Percentiles rank a stretch among this genome's conserved stretches.
These are phyloP conservation scores for Candida maesae DNA, from an alignment of 805 yeast species.

Conservation along the genomic window DNA sequence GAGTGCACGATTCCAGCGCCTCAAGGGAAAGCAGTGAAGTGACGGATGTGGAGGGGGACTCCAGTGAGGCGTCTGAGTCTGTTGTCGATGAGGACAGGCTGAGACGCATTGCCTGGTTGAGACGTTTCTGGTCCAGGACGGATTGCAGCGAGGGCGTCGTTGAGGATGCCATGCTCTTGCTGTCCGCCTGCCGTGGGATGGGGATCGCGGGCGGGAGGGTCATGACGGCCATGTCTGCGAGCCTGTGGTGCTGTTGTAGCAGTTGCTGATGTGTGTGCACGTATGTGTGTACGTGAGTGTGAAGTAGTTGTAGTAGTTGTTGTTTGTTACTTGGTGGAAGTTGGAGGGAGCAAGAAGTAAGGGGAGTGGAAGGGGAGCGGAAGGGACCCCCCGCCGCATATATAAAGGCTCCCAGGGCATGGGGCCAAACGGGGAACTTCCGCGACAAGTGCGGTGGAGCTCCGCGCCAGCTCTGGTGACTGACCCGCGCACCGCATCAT, in stretches of 20 bases:
- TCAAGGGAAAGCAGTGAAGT: slow-evolving; percentile 15
- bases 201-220: slow-evolving; percentile 21
- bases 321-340: too few species aligned
- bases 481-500: too few species aligned
- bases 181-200: slow-evolving; percentile 13
- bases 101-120: slow-evolving; percentile 9
- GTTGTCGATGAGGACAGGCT: slow-evolving; percentile 7
- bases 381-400: too few species aligned
- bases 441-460: too few species aligned
- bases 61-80: slow-evolving; percentile 1
- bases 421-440: too few species aligned
- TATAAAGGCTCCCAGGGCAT: too few species aligned
- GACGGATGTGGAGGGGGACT: slow-evolving; percentile 7
- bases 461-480: too few species aligned
- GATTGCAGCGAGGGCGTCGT: slow-evolving; percentile 24
- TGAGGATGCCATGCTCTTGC: slow-evolving; percentile 1
- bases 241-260: background rate
- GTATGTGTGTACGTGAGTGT: background rate
- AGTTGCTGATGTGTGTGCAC: too few species aligned
- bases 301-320: background rate
- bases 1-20: slow-evolving; percentile 15
- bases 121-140: slow-evolving; percentile 21
- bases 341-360: too few species aligned
- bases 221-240: slow-evolving; percentile 5
- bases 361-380: too few species aligned